phyloP scores from a whole-genome alignment of 2,329 filamentous ascomycete species.

The Ophiostoma ips region DNA sequence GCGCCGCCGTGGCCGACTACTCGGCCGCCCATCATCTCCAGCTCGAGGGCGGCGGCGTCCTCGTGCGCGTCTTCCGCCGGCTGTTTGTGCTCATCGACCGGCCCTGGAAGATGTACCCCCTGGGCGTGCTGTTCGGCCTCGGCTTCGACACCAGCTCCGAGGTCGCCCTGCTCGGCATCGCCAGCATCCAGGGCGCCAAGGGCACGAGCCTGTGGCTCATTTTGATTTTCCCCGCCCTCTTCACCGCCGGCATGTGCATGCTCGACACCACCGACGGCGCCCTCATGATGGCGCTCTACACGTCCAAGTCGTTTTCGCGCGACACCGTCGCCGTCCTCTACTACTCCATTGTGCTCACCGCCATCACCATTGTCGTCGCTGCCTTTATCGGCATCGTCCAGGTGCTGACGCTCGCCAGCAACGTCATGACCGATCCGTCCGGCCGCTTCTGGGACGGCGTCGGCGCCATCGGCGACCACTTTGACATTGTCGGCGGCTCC shows the following conservation, averaged over 20 bases:
- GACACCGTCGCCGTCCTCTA: conserved; percentile 86
- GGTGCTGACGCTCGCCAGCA: conserved; percentile 62
- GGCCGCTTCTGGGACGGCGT: conserved; percentile 90
- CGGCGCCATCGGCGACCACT: conserved; percentile 59
- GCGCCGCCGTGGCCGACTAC: conserved; percentile 4
- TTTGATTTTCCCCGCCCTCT: conserved; percentile 76
- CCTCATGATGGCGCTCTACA: conserved; percentile 89
- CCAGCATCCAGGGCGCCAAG: conserved; percentile 69
- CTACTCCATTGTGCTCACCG: conserved; percentile 79
- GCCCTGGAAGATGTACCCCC: conserved; percentile 92
- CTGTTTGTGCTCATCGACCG: conserved; percentile 62
- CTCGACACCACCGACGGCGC: conserved; percentile 87
- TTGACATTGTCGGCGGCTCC: conserved; percentile 70
- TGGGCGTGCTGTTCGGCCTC: conserved; percentile 78
- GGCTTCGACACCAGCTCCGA: conserved; percentile 95
- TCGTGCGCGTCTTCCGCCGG: conserved; percentile 56
- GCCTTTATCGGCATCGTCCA: conserved; percentile 79
- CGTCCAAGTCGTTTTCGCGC: conserved; percentile 59
- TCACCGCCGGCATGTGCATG: conserved; percentile 91
- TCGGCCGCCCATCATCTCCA: conserved; percentile 39
- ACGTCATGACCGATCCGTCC: conserved; percentile 52
- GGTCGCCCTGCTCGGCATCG: conserved; percentile 81
- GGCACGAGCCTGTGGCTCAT: conserved; percentile 93
- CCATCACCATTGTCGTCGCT: conserved; percentile 70
- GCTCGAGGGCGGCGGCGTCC: conserved; percentile 62